Conservation (phyloP, 257 asterid genomes). For the Perilla frutescens region DNA sequence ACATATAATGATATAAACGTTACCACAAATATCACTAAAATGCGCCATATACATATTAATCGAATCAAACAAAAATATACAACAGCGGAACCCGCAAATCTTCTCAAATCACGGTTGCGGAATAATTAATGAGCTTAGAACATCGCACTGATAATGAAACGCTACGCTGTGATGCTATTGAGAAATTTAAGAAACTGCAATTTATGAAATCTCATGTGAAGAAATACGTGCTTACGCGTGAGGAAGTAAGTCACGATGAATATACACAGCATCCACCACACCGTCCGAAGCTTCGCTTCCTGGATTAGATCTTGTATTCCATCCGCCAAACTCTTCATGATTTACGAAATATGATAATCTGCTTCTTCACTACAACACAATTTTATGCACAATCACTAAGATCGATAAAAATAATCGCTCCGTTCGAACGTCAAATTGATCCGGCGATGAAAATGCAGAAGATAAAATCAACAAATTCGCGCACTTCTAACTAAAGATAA, state of each 20-base stretch:
- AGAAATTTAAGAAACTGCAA: background rate
- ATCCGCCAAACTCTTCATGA: slow-evolving; percentile 62
- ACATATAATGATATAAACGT: background rate
- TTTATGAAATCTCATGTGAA: slow-evolving; percentile 1
- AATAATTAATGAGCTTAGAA: slow-evolving; percentile 8
- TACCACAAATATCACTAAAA: slow-evolving; percentile 10
- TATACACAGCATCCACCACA: slow-evolving; percentile 88
- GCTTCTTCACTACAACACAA: background rate
- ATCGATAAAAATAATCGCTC: slow-evolving; percentile 7
- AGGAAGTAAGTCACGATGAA: slow-evolving; percentile 73
- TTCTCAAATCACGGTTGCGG: slow-evolving; percentile 23
- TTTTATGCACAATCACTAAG: slow-evolving; percentile 6
- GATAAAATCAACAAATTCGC: slow-evolving; percentile 22
- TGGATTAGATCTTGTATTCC: slow-evolving; percentile 80
- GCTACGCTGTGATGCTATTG: background rate
- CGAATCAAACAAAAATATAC: background rate
- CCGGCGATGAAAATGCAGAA: slow-evolving; percentile 9
- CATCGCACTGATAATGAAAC: background rate
- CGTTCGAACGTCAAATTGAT: slow-evolving; percentile 1
- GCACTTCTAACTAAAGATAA: slow-evolving; percentile 10
- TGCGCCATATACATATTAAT: background rate
- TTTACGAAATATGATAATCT: background rate
- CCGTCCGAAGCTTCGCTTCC: slow-evolving; percentile 91
- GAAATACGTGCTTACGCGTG: slow-evolving; percentile 63
- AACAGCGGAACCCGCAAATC: background rate